Evolutionary conservation across 2,329 filamentous ascomycete genomes (phyloP).

Genomic region (Ceratocystis alfenasii): DNA sequence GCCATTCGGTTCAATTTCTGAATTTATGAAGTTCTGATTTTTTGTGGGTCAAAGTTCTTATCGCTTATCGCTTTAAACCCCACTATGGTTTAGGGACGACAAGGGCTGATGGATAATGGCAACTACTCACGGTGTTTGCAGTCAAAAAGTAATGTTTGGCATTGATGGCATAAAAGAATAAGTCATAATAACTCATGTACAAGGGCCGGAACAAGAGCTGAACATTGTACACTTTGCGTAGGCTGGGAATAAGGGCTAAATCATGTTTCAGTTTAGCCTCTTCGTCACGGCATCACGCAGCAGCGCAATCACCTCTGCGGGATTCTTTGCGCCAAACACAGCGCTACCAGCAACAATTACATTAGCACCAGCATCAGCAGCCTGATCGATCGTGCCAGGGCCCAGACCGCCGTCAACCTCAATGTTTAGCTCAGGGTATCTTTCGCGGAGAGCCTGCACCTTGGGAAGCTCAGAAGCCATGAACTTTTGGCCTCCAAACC

Average conservation of each 20-base stretch:
- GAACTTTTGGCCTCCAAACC: constrained; percentile 97
- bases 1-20: constrained; percentile 16
- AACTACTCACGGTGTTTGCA: not conserved
- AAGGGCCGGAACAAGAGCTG: no score
- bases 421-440: constrained; percentile 87
- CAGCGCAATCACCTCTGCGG: constrained; percentile 71
- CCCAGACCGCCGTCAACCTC: constrained; percentile 93
- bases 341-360: constrained; percentile 96
- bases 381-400: constrained; percentile 79
- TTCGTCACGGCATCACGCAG: constrained; percentile 69
- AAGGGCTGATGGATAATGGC: not conserved
- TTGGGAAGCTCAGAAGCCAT: constrained; percentile 95
- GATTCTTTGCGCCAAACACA: constrained; percentile 85
- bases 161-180: constrained; percentile 23
- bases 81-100: not conserved
- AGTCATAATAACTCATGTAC: not conserved
- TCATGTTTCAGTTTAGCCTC: constrained; percentile 25
- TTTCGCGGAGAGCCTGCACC: constrained; percentile 67
- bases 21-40: constrained; percentile 12
- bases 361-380: constrained; percentile 89
- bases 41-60: constrained; percentile 21
- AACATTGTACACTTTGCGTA: no score
- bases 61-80: constrained; percentile 12
- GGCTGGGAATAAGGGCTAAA: not conserved
- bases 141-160: constrained; percentile 29